These are phyloP conservation scores for Ascochyta lentis DNA, from an alignment of 2,329 filamentous ascomycete species.

Conservation along the genomic window DNA sequence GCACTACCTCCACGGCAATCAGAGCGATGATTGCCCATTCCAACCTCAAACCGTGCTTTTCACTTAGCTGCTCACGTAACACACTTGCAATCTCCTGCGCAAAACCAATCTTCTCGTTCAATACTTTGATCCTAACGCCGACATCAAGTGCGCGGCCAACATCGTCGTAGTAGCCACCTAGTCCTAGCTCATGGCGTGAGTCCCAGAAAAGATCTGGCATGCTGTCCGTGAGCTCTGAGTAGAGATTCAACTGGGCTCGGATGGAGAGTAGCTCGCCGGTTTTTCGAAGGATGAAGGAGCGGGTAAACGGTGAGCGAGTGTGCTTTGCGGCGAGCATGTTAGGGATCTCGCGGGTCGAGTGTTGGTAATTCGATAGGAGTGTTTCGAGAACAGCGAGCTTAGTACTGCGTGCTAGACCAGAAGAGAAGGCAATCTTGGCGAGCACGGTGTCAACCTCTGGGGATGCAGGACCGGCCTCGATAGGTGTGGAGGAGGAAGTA, in stretches of 20 bases:
- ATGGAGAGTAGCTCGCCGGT: constrained; percentile 90
- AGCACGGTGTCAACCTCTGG: constrained; percentile 69
- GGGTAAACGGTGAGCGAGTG: constrained; percentile 60
- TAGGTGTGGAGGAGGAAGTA: constrained; percentile 46
- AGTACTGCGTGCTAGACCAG: constrained; percentile 87
- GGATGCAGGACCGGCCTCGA: constrained; percentile 27
- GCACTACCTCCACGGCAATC: constrained; percentile 89
- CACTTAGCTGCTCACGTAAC: constrained; percentile 83
- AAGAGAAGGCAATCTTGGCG: constrained; percentile 96
- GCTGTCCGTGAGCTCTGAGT: constrained; percentile 94
- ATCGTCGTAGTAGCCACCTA: constrained; percentile 95
- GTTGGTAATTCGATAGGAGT: constrained; percentile 81
- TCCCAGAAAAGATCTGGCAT: constrained; percentile 98
- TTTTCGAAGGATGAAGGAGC: constrained; percentile 86
- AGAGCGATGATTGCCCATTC: constrained; percentile 97
- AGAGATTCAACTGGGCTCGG: constrained; percentile 92
- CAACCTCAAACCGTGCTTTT: constrained; percentile 84
- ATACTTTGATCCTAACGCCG: constrained; percentile 82
- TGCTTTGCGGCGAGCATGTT: constrained; percentile 74
- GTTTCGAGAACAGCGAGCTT: constrained; percentile 93
- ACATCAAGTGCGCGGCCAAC: constrained; percentile 91
- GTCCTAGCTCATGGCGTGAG: constrained; percentile 80
- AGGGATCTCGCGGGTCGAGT: constrained; percentile 83
- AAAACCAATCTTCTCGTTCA: constrained; percentile 98
- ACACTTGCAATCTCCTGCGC: constrained; percentile 94